Percentiles rank a stretch among this genome's conserved stretches.
phyloP scores from a whole-genome alignment of 306 rosid species.

The Cercis canadensis region DNA sequence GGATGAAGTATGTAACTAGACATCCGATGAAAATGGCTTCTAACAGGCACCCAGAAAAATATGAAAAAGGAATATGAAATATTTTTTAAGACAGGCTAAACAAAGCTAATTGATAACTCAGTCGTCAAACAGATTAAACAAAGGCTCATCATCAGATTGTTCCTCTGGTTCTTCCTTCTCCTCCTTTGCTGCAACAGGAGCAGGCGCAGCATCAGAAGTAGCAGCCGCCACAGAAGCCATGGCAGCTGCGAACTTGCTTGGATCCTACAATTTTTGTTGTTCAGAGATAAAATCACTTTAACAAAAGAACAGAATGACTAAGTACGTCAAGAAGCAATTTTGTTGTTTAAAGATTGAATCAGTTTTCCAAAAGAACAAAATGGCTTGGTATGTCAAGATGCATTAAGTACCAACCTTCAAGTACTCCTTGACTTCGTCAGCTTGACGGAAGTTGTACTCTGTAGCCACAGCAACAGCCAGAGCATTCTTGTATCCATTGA shows the following conservation, averaged over 20 bases:
- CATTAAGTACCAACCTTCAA: conserved; percentile 40
- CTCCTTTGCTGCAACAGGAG: conserved; percentile 44
- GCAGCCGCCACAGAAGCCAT: neutral
- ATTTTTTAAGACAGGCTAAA: no score
- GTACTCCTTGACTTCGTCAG: conserved; percentile 61
- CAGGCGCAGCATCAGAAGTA: conserved; percentile 7
- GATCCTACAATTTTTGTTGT: conserved; percentile 19
- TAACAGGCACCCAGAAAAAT: no score
- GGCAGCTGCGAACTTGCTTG: conserved; percentile 32
- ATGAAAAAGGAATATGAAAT: no score
- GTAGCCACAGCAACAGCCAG: conserved; percentile 59
- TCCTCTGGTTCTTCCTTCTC: conserved; percentile 63
- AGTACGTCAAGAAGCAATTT: neutral
- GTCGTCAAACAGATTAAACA: conserved; percentile 54
- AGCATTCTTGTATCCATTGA: conserved; percentile 61
- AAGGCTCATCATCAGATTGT: conserved; percentile 58
- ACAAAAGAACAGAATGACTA: neutral
- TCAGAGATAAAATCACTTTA: no score
- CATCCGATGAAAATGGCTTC: no score
- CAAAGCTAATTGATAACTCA: no score
- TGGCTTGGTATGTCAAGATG: neutral
- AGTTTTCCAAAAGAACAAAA: neutral
- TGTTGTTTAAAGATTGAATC: no score
- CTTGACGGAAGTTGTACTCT: conserved; percentile 33
- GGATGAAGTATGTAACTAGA: no score